Evolutionary conservation across 2,329 filamentous ascomycete genomes (phyloP).

Genomic region (Cercospora nicotianae): DNA sequence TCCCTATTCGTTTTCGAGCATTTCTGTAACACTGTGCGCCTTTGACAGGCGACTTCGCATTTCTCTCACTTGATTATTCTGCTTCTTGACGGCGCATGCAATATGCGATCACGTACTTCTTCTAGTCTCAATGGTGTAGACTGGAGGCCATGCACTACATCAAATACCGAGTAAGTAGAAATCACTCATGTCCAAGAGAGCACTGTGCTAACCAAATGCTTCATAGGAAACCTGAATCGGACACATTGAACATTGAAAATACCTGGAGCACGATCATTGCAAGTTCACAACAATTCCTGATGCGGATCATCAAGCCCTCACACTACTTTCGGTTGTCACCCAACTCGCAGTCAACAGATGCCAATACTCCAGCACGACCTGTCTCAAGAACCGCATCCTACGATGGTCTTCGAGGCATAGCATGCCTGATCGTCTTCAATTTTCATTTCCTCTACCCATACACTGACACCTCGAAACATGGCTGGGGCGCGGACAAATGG

Average conservation of each 20-base stretch:
- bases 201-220: not conserved
- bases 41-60: not conserved
- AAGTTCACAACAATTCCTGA: not conserved
- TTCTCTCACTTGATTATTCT: not conserved
- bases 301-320: not conserved
- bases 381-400: conserved; percentile 13
- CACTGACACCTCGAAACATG: conserved; percentile 16
- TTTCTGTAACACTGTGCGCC: not conserved
- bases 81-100: not conserved
- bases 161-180: not conserved
- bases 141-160: not conserved
- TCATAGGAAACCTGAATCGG: not conserved
- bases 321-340: not conserved
- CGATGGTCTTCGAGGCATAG: conserved; percentile 22
- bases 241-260: too few relatives aligned
- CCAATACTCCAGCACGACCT: not conserved
- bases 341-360: not conserved
- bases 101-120: not conserved
- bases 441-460: conserved; percentile 22
- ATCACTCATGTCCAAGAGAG: not conserved
- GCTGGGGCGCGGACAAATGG: conserved; percentile 6
- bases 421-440: conserved; percentile 25
- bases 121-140: not conserved
- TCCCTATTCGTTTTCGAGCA: not conserved
- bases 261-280: not conserved